Base-by-base conservation (phyloP, 495 filamentous ascomycete genomes). In the Echria macrotheca region DNA sequence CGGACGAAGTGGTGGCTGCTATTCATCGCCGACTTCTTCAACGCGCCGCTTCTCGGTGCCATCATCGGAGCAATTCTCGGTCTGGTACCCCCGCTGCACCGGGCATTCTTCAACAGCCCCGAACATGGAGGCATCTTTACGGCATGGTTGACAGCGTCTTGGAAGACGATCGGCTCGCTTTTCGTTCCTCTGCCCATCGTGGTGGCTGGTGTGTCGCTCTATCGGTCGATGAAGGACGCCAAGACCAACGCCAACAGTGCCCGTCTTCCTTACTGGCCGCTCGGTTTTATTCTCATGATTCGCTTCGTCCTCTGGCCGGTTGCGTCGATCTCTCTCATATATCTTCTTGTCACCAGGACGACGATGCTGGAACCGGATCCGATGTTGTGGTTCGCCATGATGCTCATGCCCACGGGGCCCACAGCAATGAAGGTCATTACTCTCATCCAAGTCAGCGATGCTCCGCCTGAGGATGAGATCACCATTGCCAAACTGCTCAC, bases 381-480 rank as follows among this genome's bases (percentile, higher is more conserved):
- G 0, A 80, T 91, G 32, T 59, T 90, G 15, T 89, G 82, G 82
- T 90, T 89, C 57, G 67, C 69, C 7, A 75, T 89, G 73, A 89
- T 88, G 83, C 57, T 89, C 18, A 89, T 89, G 80, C 84, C 87
- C 0, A 73, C 75, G 1, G 86, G 87, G 0, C 85, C 85, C 8
- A 79, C 81, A 2, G 83, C 85, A 0, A 77, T 88, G 76, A 84
- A 83, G 47, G 63, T 88, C 12, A 78, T 81, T 14, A 78, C 81
- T 1, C 61, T 89, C 43, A 74, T 84, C 2, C 84, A 89, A 50
- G 72, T 89, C 3, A 80, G 76, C 28, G 76, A 77, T 5, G 73
- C 70, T 0, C 68, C 67, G 18, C 71, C 82, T 46, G 63, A 67
- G 17, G 77, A 82, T 52, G 86, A 87, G 67, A 78, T 85, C 67